Percentiles rank a stretch among this genome's conserved stretches.
Evolutionary conservation across 1,284 basidiomycete species (phyloP).

Genomic region (Microbotryum lychnidis-dioicae): DNA sequence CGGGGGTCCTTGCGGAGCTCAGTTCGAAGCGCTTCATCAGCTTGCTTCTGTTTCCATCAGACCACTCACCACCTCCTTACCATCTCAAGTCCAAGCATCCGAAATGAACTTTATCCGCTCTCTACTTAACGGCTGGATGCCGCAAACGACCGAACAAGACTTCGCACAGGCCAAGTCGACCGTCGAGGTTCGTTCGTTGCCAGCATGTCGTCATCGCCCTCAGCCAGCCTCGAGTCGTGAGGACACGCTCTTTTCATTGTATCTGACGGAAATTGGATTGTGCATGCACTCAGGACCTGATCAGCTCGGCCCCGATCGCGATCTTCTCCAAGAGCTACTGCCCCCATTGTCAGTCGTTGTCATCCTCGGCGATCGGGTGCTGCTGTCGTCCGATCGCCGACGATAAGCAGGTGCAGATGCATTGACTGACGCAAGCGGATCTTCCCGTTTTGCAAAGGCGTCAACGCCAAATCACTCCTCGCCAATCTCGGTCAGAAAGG

Average conservation of each 20-base stretch:
- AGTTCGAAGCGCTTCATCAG: too few species aligned
- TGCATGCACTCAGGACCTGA: background rate
- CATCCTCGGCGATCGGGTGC: too few species aligned
- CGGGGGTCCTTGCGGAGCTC: too few species aligned
- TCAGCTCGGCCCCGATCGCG: constrained; percentile 8
- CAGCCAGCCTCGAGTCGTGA: background rate
- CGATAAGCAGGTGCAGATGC: too few species aligned
- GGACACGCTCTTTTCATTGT: background rate
- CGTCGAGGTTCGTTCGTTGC: constrained; percentile 11
- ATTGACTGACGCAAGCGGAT: background rate
- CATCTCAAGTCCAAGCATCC: background rate
- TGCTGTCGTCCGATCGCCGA: too few species aligned
- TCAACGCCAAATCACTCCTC: constrained; percentile 15
- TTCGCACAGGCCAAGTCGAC: constrained; percentile 15
- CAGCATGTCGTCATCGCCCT: background rate
- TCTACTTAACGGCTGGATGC: constrained; percentile 6
- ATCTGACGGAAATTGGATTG: background rate
- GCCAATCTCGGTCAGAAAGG: background rate
- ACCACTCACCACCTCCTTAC: too few species aligned
- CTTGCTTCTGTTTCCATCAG: too few species aligned
- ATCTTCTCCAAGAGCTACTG: constrained; percentile 25
- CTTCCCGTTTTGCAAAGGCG: background rate
- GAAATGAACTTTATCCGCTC: constrained; percentile 11
- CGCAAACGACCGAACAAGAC: background rate
- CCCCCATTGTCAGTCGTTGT: constrained; percentile 16